A percentile compares a stretch with the other conserved stretches of the same genome.
phyloP scores from a whole-genome alignment of 139 green algal species.

The Asterochloris sp. region DNA sequence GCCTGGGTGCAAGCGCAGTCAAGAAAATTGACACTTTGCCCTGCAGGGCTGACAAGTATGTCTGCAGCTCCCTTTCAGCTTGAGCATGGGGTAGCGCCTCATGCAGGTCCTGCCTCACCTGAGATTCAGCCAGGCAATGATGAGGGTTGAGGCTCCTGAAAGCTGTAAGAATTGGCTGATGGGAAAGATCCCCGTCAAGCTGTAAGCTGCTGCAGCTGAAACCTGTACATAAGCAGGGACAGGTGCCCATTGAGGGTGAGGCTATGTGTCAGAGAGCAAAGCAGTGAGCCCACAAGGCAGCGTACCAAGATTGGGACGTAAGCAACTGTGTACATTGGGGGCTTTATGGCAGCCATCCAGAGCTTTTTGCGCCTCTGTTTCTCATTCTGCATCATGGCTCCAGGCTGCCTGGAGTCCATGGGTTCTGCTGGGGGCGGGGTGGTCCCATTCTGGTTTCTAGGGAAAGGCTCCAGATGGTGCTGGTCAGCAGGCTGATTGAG shows the following conservation, averaged over 20 bases:
- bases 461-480: no score
- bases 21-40: no score
- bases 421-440: no score
- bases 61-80: no score
- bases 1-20: no score
- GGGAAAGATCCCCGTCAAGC: slow-evolving; percentile 34
- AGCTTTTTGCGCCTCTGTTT: slow-evolving; percentile 32
- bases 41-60: no score
- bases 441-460: no score
- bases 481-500: no score
- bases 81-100: no score
- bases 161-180: slow-evolving; percentile 39
- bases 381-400: background rate
- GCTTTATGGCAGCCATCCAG: slow-evolving; percentile 85
- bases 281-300: no score
- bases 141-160: slow-evolving; percentile 51
- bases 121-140: slow-evolving; percentile 97
- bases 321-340: slow-evolving; percentile 91
- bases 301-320: slow-evolving; percentile 81
- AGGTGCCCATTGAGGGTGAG: background rate
- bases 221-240: slow-evolving; percentile 43
- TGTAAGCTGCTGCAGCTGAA: slow-evolving; percentile 55
- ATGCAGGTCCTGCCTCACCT: slow-evolving; percentile 44
- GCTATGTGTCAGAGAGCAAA: background rate
- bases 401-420: background rate